These are phyloP conservation scores for Hypoxylon sp. DNA, from an alignment of 2,329 filamentous ascomycete species.

Conservation along the genomic window DNA sequence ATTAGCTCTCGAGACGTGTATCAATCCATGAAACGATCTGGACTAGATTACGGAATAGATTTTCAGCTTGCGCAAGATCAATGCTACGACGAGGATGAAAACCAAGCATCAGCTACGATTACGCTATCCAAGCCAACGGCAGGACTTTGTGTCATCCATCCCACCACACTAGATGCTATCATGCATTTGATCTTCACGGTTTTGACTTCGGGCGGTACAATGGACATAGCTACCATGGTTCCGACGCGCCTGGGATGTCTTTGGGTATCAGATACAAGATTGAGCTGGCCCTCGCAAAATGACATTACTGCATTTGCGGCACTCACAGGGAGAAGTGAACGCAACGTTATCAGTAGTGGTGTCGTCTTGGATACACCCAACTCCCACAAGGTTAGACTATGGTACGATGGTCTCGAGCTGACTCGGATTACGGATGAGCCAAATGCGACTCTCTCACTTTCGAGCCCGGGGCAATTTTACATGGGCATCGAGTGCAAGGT, in stretches of 20 bases:
- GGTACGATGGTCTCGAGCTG: constrained; percentile 21
- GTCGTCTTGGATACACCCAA: background rate
- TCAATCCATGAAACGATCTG: constrained; percentile 1
- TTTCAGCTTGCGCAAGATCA: constrained; percentile 10
- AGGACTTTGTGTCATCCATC: constrained; percentile 27
- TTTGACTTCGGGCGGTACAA: constrained; percentile 13
- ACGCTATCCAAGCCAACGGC: background rate
- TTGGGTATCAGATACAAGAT: constrained; percentile 17
- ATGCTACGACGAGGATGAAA: background rate
- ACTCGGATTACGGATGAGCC: background rate
- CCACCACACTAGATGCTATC: constrained; percentile 23
- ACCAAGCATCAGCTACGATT: constrained; percentile 8
- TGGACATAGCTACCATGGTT: constrained; percentile 19
- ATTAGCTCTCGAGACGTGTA: constrained; percentile 12
- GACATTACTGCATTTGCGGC: background rate
- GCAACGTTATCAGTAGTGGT: constrained; percentile 2
- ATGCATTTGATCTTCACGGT: constrained; percentile 18
- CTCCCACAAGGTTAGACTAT: constrained; percentile 2
- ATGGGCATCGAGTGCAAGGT: constrained; percentile 24
- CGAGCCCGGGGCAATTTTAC: constrained; percentile 17
- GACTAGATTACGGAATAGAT: constrained; percentile 12
- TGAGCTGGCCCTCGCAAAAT: background rate
- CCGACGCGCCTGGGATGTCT: constrained; percentile 14
- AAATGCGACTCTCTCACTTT: background rate
- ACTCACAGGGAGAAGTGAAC: background rate